phyloP scores from a whole-genome alignment of 129 eudicot genomes.

The Artemisia annua region DNA sequence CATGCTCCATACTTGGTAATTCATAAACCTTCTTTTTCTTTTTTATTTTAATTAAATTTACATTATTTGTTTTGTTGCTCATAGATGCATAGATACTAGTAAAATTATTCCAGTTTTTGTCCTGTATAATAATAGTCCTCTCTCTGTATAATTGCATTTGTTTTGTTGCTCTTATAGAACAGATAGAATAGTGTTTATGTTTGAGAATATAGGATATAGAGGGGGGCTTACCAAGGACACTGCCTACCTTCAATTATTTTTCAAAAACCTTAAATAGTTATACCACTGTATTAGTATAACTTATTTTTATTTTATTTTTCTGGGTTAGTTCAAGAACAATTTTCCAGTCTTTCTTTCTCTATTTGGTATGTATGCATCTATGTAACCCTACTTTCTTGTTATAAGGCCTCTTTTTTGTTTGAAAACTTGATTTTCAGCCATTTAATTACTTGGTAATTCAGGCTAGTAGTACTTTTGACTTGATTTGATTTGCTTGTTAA shows the following conservation, averaged over 20 bases:
- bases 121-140: not conserved
- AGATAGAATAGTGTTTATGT: no score
- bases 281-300: no score
- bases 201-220: no score
- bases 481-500: not conserved
- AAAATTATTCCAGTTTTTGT: constrained; percentile 20
- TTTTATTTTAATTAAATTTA: not conserved
- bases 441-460: not conserved
- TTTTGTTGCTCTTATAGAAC: no score
- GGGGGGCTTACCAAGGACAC: no score
- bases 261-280: no score
- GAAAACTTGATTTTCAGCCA: not conserved
- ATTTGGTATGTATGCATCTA: constrained; percentile 19
- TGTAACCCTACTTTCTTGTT: not conserved
- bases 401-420: not conserved
- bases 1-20: constrained; percentile 25
- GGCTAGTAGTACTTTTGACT: not conserved
- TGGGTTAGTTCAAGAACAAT: no score
- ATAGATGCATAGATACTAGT: not conserved
- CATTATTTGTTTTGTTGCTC: not conserved
- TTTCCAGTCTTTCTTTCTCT: no score
- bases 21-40: constrained; percentile 12
- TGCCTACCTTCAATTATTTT: no score
- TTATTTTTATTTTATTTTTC: no score
- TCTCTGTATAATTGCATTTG: no score